Conservation (phyloP, 495 filamentous ascomycete species). For the Rhizodiscina lignyota region DNA sequence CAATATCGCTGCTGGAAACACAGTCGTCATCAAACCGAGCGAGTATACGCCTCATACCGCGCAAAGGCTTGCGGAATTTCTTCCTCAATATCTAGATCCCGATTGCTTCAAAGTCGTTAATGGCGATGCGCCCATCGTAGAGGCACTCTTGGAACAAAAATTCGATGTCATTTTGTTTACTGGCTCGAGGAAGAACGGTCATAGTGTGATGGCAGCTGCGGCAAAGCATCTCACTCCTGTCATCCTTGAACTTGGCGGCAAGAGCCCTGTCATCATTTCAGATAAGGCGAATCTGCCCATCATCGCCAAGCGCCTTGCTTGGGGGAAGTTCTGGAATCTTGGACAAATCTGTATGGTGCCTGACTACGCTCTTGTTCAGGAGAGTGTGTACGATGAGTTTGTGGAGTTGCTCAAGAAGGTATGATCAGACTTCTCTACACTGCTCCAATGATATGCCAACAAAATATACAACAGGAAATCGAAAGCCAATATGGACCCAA, state of each 20-base stretch:
- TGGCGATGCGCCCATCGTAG: constrained; percentile 5
- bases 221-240: constrained; percentile 13
- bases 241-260: constrained; percentile 12
- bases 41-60: constrained; percentile 2
- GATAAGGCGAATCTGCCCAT: constrained; percentile 9
- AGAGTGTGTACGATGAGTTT: constrained; percentile 4
- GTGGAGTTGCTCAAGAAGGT: constrained; percentile 1
- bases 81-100: constrained; percentile 10
- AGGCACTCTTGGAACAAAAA: constrained; percentile 6
- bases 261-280: constrained; percentile 11
- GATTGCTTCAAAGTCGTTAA: constrained; percentile 6
- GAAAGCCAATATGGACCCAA: not conserved
- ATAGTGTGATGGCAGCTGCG: constrained; percentile 6
- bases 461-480: not conserved
- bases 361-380: constrained; percentile 10
- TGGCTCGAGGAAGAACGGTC: constrained; percentile 5
- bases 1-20: constrained; percentile 1
- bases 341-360: constrained; percentile 11
- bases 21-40: constrained; percentile 7
- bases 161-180: constrained; percentile 12
- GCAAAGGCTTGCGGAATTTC: constrained; percentile 5
- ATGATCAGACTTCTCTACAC: too few species aligned
- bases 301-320: constrained; percentile 8
- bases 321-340: constrained; percentile 6
- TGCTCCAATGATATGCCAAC: constrained; percentile 2